A percentile compares a stretch with the other conserved stretches of the same genome.
phyloP scores from a whole-genome alignment of 768 basidiomycete genomes.

The Boletus coccyginus region DNA sequence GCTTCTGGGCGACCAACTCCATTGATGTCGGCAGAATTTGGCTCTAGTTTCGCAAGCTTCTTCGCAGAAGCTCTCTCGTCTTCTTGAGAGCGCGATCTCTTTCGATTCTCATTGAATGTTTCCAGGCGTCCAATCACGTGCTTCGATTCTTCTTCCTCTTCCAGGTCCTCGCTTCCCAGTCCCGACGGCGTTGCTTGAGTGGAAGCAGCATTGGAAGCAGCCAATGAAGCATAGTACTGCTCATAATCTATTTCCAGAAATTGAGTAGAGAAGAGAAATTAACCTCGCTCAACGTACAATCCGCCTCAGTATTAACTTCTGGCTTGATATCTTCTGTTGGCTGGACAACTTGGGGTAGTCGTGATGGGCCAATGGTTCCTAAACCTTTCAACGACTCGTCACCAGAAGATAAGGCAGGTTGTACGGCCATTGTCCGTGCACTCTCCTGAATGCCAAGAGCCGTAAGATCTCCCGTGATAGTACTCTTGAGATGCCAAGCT shows the following conservation, averaged over 20 bases:
- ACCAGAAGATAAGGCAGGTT: constrained; percentile 44
- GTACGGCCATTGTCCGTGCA: constrained; percentile 45
- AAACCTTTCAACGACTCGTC: constrained; percentile 74
- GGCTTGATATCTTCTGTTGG: constrained; percentile 43
- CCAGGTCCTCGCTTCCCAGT: constrained; percentile 51
- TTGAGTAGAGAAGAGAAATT: neutral
- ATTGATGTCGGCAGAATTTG: constrained; percentile 25
- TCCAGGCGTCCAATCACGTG: constrained; percentile 65
- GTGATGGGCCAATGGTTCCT: constrained; percentile 47
- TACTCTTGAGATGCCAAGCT: constrained; percentile 94
- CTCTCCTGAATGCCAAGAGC: constrained; percentile 78
- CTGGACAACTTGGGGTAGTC: constrained; percentile 27
- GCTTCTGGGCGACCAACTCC: neutral
- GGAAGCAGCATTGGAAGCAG: constrained; percentile 59
- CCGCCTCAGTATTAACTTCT: constrained; percentile 52
- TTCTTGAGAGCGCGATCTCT: constrained; percentile 67
- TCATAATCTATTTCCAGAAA: constrained; percentile 60
- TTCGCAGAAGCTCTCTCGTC: constrained; percentile 44
- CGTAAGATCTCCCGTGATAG: constrained; percentile 89
- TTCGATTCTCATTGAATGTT: constrained; percentile 68
- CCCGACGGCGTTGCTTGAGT: constrained; percentile 61
- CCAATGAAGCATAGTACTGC: constrained; percentile 78
- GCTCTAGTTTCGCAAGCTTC: constrained; percentile 44
- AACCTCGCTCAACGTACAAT: constrained; percentile 48
- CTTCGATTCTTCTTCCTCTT: constrained; percentile 73